Evolutionary conservation across 2,329 filamentous ascomycete genomes (phyloP), one percentile per base, ranked within the genome.

Genomic region (Rhynchosporium agropyri): DNA sequence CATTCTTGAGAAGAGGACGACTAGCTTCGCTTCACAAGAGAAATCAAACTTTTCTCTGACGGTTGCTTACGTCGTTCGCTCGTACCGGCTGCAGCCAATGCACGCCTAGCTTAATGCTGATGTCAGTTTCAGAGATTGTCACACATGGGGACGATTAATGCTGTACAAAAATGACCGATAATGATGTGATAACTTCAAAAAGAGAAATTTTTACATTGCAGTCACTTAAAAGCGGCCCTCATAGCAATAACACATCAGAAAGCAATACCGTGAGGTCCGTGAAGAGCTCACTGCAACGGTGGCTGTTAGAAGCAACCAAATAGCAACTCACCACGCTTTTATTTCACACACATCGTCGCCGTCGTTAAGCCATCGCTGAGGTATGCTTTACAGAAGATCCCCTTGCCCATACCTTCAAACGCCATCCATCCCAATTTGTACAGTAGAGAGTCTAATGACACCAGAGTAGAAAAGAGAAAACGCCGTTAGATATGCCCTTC

Each of bases 401-500:
- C 40, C 15, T 45, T 20, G 15, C 56, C 45, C 56, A 58, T 36
- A 13, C 10, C 28, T 49, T 49, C 45, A 36, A 28, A 20, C 45
- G 42, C 56, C 56, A n/a, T n/a, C 29, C 40, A 28, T 46, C 45
- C 56, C 56, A 31, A 20, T 36, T 49, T 49, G 28, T 58, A 58
- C 56, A 58, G 13, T 31, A 49, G 56, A 49, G 31, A 12, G 31
- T 9, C 10, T 12, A 36, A 29, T 28, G 13, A 12, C 26, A n/a
- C 38, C 20, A 3, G 10, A 29, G 28, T n/a, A n/a, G 50, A 33
- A 15, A 40, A 40, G 33, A 28, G 36, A 36, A 36, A 63, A 63
- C 54, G 55, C 57, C 50, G 38, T 57, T 58, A 60, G 45, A 56
- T 57, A 50, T 40, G 31, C 40, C 51, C 38, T 20, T 38, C 51